phyloP scores from a whole-genome alignment of 1,284 basidiomycete genomes.

The Ceratobasidium sp. region DNA sequence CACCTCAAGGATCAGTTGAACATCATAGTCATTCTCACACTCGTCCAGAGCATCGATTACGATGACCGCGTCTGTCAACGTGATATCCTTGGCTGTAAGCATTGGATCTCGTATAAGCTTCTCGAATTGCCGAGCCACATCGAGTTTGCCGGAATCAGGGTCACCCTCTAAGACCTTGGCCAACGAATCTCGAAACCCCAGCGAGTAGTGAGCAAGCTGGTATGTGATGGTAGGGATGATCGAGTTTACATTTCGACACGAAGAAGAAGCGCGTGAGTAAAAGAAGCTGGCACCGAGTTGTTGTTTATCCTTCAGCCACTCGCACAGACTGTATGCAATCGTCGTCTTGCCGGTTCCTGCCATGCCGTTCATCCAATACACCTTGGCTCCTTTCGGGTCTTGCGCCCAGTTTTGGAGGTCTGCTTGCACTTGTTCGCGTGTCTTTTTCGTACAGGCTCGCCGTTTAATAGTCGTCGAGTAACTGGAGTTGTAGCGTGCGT shows the following conservation, averaged over 20 bases:
- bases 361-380: too few relatives aligned
- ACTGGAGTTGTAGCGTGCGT: background rate
- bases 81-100: background rate
- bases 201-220: slow-evolving; percentile 42
- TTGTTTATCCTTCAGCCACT: slow-evolving; percentile 41
- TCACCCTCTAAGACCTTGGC: background rate
- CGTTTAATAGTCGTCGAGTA: background rate
- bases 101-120: slow-evolving; percentile 39
- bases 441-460: slow-evolving; percentile 36
- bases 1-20: background rate
- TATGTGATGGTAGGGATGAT: slow-evolving; percentile 47
- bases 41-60: slow-evolving; percentile 46
- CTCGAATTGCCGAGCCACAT: slow-evolving; percentile 7
- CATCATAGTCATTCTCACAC: slow-evolving; percentile 37
- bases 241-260: slow-evolving; percentile 35
- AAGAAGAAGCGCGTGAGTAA: slow-evolving; percentile 43
- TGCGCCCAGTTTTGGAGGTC: slow-evolving; percentile 40
- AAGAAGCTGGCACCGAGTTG: slow-evolving; percentile 47
- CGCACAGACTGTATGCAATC: too few relatives aligned
- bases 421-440: slow-evolving; percentile 40
- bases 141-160: background rate
- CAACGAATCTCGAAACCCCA: background rate
- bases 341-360: too few relatives aligned
- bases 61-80: slow-evolving; percentile 38
- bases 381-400: slow-evolving; percentile 16